Evolutionary conservation across 2,329 filamentous ascomycete genomes (phyloP), one percentile per base, ranked within the genome.

Genomic region (Didymella pinodella): DNA sequence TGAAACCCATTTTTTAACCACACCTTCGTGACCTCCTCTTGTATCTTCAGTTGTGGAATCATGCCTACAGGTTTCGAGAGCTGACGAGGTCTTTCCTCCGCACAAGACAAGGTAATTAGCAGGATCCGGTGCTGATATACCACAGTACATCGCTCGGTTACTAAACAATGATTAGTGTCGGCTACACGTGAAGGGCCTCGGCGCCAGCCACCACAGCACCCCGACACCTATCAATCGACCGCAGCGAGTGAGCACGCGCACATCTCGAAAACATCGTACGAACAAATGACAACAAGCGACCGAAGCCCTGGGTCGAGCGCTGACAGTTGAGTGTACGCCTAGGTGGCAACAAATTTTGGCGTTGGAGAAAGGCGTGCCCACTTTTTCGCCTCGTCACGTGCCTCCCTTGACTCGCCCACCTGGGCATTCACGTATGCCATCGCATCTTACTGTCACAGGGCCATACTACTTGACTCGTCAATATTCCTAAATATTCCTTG

Each of bases 91-190:
- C 12, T 1, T 5, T 1, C 7, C 14, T 22, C 4, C 7, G 12
- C 29, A 16, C 2, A 7, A 31, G 22, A 0, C 16, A 28, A 5
- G 3, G 10, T 22, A 4, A 22, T 25, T 7, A 26, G 22, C 18
- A 14, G 48, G 11, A 7, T 2, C 26, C 1, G 38, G 26, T 4
- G 20, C 16, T 22, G 22, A 22, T 22, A 22, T 22, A 22, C 22
- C 22, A 22, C 25, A 44, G 28, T 55, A 20, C 34, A 44, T 25
- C 11, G 38, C 28, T 48, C 12, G 20, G 36, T 44, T 48, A 55
- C 45, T 55, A 48, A 55, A 48, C 52, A 55, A 7, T 36, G 46
- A 48, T 55, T 44, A 44, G 20, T 28, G 29, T 44, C 38, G 38
- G 38, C 45, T 41, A 22, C 20, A 41, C n/a, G 20, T 41, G 20